phyloP scores from a whole-genome alignment of 495 filamentous ascomycete species.

The Neurospora cerealis region DNA sequence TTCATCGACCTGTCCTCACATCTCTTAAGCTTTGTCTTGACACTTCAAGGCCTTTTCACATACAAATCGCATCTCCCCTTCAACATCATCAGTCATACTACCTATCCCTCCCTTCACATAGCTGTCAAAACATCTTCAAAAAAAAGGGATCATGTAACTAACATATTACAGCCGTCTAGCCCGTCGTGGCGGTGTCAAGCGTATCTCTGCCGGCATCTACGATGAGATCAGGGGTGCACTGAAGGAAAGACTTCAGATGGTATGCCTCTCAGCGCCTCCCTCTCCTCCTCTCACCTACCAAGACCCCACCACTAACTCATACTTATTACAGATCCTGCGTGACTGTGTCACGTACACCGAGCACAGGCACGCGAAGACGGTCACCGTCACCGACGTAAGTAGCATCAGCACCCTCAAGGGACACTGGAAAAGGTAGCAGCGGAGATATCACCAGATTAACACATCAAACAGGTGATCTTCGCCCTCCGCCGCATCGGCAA shows the following conservation, averaged over 20 bases:
- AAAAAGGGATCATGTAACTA: background rate
- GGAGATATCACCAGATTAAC: background rate
- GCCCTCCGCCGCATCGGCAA: constrained; percentile 39
- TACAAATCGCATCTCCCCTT: background rate
- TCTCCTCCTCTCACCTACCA: background rate
- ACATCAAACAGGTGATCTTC: constrained; percentile 47
- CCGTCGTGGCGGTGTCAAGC: constrained; percentile 66
- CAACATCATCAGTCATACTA: background rate
- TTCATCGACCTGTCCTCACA: background rate
- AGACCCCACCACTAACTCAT: constrained; percentile 13
- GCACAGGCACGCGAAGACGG: constrained; percentile 44
- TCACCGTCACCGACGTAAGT: constrained; percentile 55
- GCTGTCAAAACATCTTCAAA: background rate
- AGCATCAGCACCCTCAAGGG: background rate
- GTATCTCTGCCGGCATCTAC: constrained; percentile 63
- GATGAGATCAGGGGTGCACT: constrained; percentile 51
- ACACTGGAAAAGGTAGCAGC: background rate
- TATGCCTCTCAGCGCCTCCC: constrained; percentile 17
- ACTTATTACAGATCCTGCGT: constrained; percentile 35
- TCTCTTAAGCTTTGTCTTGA: background rate
- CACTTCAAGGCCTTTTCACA: background rate
- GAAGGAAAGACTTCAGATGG: constrained; percentile 41
- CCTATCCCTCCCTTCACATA: background rate
- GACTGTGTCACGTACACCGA: constrained; percentile 44
- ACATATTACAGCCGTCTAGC: constrained; percentile 54